Evolutionary conservation across 2,329 filamentous ascomycete genomes (phyloP).

Genomic region (Colletotrichum sp.): DNA sequence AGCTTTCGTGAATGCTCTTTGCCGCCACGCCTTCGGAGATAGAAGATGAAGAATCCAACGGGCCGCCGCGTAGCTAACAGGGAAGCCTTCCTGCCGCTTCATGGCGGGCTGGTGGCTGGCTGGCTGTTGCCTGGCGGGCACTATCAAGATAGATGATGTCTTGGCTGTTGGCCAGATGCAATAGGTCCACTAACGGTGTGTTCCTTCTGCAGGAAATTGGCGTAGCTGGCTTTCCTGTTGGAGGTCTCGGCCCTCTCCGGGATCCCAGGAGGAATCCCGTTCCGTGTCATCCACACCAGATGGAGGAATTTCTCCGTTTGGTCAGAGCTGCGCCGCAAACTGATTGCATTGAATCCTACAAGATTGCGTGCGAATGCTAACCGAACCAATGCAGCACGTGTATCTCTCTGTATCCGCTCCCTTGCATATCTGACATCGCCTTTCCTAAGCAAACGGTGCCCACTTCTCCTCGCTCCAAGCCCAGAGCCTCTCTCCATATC

Average conservation of each 20-base stretch:
- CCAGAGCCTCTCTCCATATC: neutral
- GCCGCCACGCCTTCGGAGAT: neutral
- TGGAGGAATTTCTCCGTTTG: neutral
- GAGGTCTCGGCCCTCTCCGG: neutral
- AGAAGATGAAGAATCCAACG: neutral
- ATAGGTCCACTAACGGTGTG: neutral
- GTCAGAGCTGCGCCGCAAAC: neutral
- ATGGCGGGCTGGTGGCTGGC: neutral
- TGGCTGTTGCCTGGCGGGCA: neutral
- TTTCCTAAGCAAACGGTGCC: neutral
- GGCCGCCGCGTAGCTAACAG: neutral
- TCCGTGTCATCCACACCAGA: neutral
- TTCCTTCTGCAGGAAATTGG: neutral
- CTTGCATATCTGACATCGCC: neutral
- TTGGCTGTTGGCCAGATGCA: neutral
- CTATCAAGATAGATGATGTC: neutral
- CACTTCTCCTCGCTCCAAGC: neutral
- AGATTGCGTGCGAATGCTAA: neutral
- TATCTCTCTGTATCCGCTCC: neutral
- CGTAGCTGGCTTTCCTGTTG: neutral
- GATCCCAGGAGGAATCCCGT: neutral
- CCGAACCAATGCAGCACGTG: neutral
- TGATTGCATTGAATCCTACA: neutral
- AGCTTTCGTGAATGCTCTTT: neutral
- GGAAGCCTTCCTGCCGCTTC: neutral